Evolutionary conservation across 108 stramenopile genomes (phyloP), one percentile per base, ranked within the genome.

Genomic region (Cyclostephanos tholiformis): DNA sequence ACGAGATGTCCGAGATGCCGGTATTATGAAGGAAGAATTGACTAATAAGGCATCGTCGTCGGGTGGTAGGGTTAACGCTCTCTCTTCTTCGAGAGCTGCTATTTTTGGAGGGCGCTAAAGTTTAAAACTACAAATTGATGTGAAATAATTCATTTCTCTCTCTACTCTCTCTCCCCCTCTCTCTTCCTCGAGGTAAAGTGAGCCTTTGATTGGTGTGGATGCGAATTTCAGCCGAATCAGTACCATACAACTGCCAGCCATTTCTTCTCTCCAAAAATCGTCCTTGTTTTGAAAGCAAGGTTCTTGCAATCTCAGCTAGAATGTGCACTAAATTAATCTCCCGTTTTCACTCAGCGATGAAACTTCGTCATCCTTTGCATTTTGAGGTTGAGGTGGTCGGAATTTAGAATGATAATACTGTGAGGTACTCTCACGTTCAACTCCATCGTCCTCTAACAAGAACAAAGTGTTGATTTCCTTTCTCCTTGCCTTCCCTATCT

Each of bases 21-120:
- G 49, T 23, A 82, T 82, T 49, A 58, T 76, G 44, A 75, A 76
- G 51, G 72, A 78, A 43, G 77, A 82, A 72, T 49, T 82, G 71
- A 50, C 35, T 55, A 71, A 63, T 8, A 51, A 4, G 65, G 27
- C 50, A 19, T 67, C 65, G 27, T 60, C 59, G 35, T 32, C 32
- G 4, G 32, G 32, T 32, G 30, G 30, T 17, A 60, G 30, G 59
- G 59, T 35, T 19, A 60, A 60, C 0, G 12, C 59, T 2, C 27
- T 58, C 25, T 32, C 59, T 60, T 36, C 59, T 29, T 60, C 30
- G 11, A 30, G 35, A 17, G 59, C 59, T 30, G 30, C 59, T 38
- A 60, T 60, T 60, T 60, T 60, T 36, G 59, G 59, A 60, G 59
- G 59, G 12, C 59, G 59, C 59, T 60, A 55, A 26, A 16, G 12